Conservation (phyloP, 1,139 yeast species). For the Yamadazyma triangularis region DNA sequence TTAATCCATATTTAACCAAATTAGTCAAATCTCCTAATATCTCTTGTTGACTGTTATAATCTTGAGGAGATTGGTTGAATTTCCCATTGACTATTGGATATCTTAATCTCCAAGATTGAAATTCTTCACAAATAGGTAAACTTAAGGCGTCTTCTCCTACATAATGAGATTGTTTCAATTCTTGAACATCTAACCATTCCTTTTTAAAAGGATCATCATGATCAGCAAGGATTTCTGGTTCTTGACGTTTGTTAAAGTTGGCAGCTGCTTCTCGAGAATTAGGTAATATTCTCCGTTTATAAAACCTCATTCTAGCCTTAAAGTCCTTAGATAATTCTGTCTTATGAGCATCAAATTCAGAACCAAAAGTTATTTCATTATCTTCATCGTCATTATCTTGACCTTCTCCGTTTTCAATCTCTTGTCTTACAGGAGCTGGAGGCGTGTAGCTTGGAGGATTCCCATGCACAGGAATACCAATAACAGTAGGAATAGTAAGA, state of each 20-base stretch:
- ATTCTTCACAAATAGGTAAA: constrained; percentile 40
- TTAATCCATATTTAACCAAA: constrained; percentile 26
- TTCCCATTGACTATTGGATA: constrained; percentile 69
- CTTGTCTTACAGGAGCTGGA: constrained; percentile 26
- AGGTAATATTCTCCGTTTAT: constrained; percentile 81
- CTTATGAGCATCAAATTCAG: constrained; percentile 45
- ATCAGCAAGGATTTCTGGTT: constrained; percentile 70
- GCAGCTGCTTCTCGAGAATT: constrained; percentile 79
- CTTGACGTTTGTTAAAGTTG: constrained; percentile 64
- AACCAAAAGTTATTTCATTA: constrained; percentile 33
- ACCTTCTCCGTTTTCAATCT: constrained; percentile 15
- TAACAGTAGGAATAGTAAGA: constrained; percentile 63
- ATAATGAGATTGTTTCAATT: constrained; percentile 28
- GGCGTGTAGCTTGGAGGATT: constrained; percentile 9
- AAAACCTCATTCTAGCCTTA: constrained; percentile 86
- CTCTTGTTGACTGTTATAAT: constrained; percentile 65
- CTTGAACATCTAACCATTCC: constrained; percentile 56
- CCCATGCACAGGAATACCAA: constrained; percentile 43
- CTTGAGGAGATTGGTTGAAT: constrained; percentile 59
- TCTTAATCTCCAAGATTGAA: constrained; percentile 50
- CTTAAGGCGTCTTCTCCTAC: constrained; percentile 69
- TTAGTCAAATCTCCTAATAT: constrained; percentile 63
- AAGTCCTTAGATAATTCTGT: constrained; percentile 62
- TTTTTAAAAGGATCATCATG: constrained; percentile 70
- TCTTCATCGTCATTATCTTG: no score